These are phyloP conservation scores for Trichoderma sp. DNA, from an alignment of 2,329 filamentous ascomycete genomes.

Conservation along the genomic window DNA sequence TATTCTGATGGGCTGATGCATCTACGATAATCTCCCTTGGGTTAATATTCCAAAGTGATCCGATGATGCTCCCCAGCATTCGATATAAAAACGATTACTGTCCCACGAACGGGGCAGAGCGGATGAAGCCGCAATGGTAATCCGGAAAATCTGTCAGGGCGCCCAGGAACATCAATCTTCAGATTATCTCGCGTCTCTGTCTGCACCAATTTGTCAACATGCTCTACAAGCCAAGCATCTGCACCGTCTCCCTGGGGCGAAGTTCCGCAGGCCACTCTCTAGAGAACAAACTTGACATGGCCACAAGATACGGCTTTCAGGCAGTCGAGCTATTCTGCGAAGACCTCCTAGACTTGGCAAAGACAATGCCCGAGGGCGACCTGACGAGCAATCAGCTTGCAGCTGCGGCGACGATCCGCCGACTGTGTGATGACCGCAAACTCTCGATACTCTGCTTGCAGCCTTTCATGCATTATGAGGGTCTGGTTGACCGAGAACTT, in stretches of 20 bases:
- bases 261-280: constrained; percentile 69
- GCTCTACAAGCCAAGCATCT: constrained; percentile 61
- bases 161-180: not conserved
- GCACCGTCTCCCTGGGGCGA: constrained; percentile 75
- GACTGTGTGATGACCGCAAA: constrained; percentile 57
- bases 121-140: not conserved
- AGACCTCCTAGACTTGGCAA: constrained; percentile 66
- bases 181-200: not conserved
- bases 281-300: constrained; percentile 67
- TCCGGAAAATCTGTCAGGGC: no score
- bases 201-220: not conserved
- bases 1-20: not conserved
- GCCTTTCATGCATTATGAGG: constrained; percentile 79
- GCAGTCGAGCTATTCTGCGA: constrained; percentile 80
- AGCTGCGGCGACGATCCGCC: constrained; percentile 60
- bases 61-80: not conserved
- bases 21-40: no score
- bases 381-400: constrained; percentile 50
- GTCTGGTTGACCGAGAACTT: constrained; percentile 62
- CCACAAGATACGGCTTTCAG: constrained; percentile 63
- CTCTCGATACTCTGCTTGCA: constrained; percentile 67
- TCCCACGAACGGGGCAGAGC: no score
- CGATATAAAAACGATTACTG: constrained; percentile 7
- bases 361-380: constrained; percentile 46
- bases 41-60: not conserved